Evolutionary conservation across 1,284 basidiomycete species (phyloP).

Genomic region (Coniferiporia weirii): DNA sequence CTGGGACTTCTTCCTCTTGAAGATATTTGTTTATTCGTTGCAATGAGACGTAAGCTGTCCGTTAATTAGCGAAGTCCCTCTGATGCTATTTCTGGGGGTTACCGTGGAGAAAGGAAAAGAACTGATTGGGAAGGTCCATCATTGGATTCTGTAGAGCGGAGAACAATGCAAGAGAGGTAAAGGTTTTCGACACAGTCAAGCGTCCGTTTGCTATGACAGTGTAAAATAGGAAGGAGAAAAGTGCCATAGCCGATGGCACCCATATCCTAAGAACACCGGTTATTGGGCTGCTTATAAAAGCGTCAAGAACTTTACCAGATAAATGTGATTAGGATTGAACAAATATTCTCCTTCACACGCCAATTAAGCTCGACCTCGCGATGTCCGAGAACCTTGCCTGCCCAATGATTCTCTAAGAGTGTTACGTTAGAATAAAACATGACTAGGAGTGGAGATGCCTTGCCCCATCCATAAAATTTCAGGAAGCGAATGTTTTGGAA

Average conservation of each 20-base stretch:
- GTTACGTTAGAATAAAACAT: not conserved
- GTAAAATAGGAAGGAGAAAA: conserved; percentile 59
- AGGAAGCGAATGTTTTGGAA: conserved; percentile 68
- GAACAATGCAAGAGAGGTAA: conserved; percentile 63
- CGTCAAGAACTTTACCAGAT: conserved; percentile 42
- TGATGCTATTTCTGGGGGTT: conserved; percentile 15
- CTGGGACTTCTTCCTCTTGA: conserved; percentile 56
- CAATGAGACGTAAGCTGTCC: conserved; percentile 61
- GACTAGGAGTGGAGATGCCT: conserved; percentile 10
- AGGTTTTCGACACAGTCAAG: conserved; percentile 63
- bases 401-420: conserved; percentile 47
- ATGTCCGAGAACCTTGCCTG: conserved; percentile 41
- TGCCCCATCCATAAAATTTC: conserved; percentile 72
- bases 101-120: conserved; percentile 63
- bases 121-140: conserved; percentile 54
- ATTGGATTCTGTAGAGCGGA: conserved; percentile 60
- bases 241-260: conserved; percentile 64
- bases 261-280: conserved; percentile 44
- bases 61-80: conserved; percentile 12
- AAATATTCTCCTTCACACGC: conserved; percentile 59
- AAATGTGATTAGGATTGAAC: conserved; percentile 54
- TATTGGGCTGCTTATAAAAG: not conserved
- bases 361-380: conserved; percentile 56
- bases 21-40: conserved; percentile 63
- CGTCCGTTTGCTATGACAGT: conserved; percentile 53